Percentiles rank a stretch among this genome's conserved stretches.
Evolutionary conservation across 352 stramenopile genomes (phyloP).

Genomic region (Lagenidium sp.): DNA sequence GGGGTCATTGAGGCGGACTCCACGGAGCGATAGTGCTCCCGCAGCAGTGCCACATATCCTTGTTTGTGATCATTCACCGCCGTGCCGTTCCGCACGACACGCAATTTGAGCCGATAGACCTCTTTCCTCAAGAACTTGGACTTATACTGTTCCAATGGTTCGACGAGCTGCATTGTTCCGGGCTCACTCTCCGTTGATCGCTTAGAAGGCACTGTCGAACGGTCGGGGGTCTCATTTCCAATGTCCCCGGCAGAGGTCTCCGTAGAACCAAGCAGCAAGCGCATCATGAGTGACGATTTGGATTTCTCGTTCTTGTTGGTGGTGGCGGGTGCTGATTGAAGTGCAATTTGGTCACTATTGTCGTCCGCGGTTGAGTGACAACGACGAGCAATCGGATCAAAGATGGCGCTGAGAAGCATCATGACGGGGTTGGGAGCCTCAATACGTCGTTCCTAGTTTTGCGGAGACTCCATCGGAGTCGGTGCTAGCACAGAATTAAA

Average conservation of each 20-base stretch:
- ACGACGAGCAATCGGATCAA: no score
- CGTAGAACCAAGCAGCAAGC: no score
- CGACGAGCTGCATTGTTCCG: conserved; percentile 4
- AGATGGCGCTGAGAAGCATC: no score
- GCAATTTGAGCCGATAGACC: conserved; percentile 25
- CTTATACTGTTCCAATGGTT: conserved; percentile 23
- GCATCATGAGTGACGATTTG: not conserved
- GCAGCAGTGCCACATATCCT: conserved; percentile 29
- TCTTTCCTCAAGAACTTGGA: conserved; percentile 26
- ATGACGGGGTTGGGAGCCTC: no score
- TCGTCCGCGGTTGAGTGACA: not conserved
- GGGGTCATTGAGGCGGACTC: no score
- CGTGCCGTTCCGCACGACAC: conserved; percentile 14
- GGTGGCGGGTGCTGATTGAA: not conserved
- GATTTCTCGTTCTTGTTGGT: conserved; percentile 1
- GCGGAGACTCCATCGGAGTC: no score
- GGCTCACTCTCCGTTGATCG: not conserved
- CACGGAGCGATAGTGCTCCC: no score
- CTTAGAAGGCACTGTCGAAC: no score
- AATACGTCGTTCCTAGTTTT: no score
- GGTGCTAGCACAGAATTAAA: no score
- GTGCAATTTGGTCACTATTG: conserved; percentile 19
- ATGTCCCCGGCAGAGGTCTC: no score
- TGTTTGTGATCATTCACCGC: conserved; percentile 25
- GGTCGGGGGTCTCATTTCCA: no score